Evolutionary conservation across 257 asterid species (phyloP), one percentile per base, ranked within the genome.

Genomic region (Galeopsis tetrahit): DNA sequence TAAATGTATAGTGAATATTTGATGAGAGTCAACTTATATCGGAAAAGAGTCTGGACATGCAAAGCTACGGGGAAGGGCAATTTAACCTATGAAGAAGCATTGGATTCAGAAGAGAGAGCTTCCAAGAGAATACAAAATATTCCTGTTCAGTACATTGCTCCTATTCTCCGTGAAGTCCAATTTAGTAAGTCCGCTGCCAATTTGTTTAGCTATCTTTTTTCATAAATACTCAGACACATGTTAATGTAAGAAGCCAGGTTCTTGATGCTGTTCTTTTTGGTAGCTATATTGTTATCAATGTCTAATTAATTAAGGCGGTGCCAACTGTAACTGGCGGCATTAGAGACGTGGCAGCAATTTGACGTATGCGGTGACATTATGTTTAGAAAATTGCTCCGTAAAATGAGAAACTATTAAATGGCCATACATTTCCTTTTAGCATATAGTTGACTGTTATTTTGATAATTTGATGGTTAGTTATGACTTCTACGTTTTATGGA

Each of bases 11-110:
- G 99, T 69, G 96, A 92, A 48, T 92, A 95, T 87, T 75, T 95
- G 87, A 81, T 78, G 81, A 87, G 97, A 84, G 83, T 82, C 60
- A 87, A 90, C 74, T 76, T 95, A 38, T 95, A 95, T 70, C 88
- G 91, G 9, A 82, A 78, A 75, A 83, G 88, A 78, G 78, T 87
- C 43, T 95, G 99, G 99, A 87, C 95, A 5, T 95, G 98, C 88
- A 87, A 90, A 82, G 90, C 84, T 69, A 88, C 98, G 10, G 98
- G 98, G 79, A 95, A 86, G 89, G 78, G 73, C 75, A 85, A 83
- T 71, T 78, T 95, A 84, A 92, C 98, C 35, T 95, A 90, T 71
- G 99, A 92, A 79, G 98, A 95, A 83, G 97, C 99, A 59, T 70
- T 92, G 93, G 80, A 51, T 69, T 95, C 96, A 1, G 99, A 92